Evolutionary conservation across 257 asterid genomes (phyloP).

Genomic region (Penstemon barbatus): DNA sequence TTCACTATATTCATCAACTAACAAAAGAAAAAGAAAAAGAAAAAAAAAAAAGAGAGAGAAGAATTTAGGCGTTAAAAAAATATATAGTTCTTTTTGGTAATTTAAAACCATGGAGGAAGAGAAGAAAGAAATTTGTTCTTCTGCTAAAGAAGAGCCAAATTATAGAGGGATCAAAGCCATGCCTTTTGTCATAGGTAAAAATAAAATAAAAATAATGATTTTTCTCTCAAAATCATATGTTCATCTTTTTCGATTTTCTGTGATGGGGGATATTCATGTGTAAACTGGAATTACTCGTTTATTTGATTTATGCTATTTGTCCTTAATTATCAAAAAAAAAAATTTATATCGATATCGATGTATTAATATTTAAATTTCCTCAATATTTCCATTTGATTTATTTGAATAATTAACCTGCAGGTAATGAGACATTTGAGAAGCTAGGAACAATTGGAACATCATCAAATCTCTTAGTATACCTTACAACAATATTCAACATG

Average conservation of each 20-base stretch:
- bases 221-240: background rate
- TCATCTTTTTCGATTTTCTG: too few relatives aligned
- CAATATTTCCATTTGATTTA: background rate
- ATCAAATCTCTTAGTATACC: conserved; percentile 51
- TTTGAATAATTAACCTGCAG: conserved; percentile 28
- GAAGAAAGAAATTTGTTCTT: conserved; percentile 20
- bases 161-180: conserved; percentile 53
- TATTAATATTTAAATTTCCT: too few relatives aligned
- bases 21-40: too few relatives aligned
- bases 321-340: too few relatives aligned
- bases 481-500: conserved; percentile 55
- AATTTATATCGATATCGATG: too few relatives aligned
- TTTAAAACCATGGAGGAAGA: conserved; percentile 18
- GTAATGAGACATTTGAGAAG: conserved; percentile 69
- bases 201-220: too few relatives aligned
- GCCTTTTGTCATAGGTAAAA: conserved; percentile 55
- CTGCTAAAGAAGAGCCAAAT: conserved; percentile 39
- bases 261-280: background rate
- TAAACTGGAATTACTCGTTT: background rate
- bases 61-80: too few relatives aligned
- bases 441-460: conserved; percentile 62
- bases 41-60: too few relatives aligned
- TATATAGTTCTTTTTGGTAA: too few relatives aligned
- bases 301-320: background rate
- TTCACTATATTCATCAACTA: too few relatives aligned